Evolutionary conservation across 2,329 filamentous ascomycete genomes (phyloP), one percentile per base, ranked within the genome.

Genomic region (Phialophora chinensis): DNA sequence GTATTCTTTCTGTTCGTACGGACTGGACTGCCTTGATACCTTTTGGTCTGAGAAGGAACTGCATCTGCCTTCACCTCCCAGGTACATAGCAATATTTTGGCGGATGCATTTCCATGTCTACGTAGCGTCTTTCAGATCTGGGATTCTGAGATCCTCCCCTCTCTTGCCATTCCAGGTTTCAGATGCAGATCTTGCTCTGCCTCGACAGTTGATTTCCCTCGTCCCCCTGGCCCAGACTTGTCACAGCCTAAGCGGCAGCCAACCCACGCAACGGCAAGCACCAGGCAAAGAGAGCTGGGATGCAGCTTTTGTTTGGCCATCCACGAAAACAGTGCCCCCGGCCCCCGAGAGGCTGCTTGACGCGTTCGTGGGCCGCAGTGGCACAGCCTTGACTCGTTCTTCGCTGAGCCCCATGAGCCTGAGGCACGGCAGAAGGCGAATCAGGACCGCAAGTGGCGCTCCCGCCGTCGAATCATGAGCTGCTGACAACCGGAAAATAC

Each of bases 161-260:
- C 59, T 54, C 23, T n/a, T 56, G 25, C 23, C 25, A 42, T 49
- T 33, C 25, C 35, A 31, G 47, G 52, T 44, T 56, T 56, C 23
- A 55, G 35, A 31, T 62, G 60, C 35, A 56, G 60, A 62, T 62
- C 60, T 55, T 49, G 27, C 35, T 49, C 14, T 44, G 3, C 31
- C 17, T 76, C 69, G 2, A 86, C 78, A 0, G 82, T 10, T 87
- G 67, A 87, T 86, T 69, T 86, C 84, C 6, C 79, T 76, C 84
- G 86, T 87, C 0, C 0, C 59, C 84, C 86, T 64, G 80, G 35
- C 52, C 52, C 33, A 49, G 52, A 62, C 52, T 49, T 55, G 52
- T 62, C 60, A 52, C 35, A 54, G 60, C 47, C 38, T 42, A 23
- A 20, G 29, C 31, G 20, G 23, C 38, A 25, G 27, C 50, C 31